These are phyloP conservation scores for Rasamsonia emersonii DNA, from an alignment of 2,329 filamentous ascomycete genomes.

Conservation along the genomic window DNA sequence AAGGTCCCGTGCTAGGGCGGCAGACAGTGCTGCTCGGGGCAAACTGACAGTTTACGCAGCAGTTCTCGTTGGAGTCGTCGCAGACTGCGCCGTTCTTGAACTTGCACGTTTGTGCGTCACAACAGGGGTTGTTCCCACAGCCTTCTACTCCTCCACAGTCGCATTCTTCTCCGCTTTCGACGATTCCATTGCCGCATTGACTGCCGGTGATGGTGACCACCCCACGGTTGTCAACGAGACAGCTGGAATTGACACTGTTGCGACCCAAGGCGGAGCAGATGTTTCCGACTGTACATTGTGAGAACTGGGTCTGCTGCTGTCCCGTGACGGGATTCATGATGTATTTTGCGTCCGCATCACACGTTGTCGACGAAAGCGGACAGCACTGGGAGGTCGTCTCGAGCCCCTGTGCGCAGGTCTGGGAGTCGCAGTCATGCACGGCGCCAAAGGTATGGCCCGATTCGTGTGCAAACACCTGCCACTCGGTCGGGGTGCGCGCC, in stretches of 20 bases:
- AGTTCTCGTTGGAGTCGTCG: slow-evolving; percentile 46
- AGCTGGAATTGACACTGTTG: slow-evolving; percentile 65
- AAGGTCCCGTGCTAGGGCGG: slow-evolving; percentile 66
- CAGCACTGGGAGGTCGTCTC: slow-evolving; percentile 66
- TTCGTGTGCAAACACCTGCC: slow-evolving; percentile 95
- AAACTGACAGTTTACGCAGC: slow-evolving; percentile 37
- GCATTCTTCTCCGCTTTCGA: slow-evolving; percentile 88
- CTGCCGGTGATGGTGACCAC: slow-evolving; percentile 73
- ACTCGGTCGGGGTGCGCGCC: slow-evolving; percentile 71
- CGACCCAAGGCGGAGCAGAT: slow-evolving; percentile 79
- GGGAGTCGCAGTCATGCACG: slow-evolving; percentile 76
- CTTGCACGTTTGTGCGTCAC: slow-evolving; percentile 76
- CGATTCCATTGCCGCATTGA: slow-evolving; percentile 94
- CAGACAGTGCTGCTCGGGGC: slow-evolving; percentile 61
- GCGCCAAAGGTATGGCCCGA: slow-evolving; percentile 91
- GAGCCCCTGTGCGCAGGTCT: slow-evolving; percentile 58
- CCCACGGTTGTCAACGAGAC: slow-evolving; percentile 76
- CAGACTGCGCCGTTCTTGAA: slow-evolving; percentile 70
- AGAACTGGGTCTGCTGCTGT: slow-evolving; percentile 67
- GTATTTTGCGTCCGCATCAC: slow-evolving; percentile 68
- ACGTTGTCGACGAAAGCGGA: slow-evolving; percentile 58
- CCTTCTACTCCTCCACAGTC: slow-evolving; percentile 74
- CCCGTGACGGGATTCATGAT: slow-evolving; percentile 95
- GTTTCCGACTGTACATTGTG: slow-evolving; percentile 82
- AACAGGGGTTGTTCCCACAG: slow-evolving; percentile 72